Percentiles rank a stretch among this genome's conserved stretches.
phyloP scores from a whole-genome alignment of 164 flowering plant species.

The Pachysandra terminalis region DNA sequence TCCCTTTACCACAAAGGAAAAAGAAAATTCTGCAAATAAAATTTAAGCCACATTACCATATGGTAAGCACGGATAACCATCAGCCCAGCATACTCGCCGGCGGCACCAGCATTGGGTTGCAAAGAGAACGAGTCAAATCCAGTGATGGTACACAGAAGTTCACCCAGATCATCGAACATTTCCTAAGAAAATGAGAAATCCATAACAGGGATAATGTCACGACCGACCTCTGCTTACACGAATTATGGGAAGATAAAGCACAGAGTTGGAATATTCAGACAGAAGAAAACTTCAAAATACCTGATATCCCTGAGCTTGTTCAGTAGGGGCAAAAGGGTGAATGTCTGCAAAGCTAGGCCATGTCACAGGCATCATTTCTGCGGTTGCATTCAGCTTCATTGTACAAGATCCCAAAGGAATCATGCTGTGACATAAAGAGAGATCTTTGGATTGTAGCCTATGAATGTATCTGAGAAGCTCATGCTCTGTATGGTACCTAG shows the following conservation, averaged over 20 bases:
- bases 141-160: slow-evolving; percentile 81
- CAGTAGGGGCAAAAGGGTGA: slow-evolving; percentile 92
- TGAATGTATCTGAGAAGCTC: slow-evolving; percentile 86
- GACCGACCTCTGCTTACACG: background rate
- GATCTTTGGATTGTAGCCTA: slow-evolving; percentile 80
- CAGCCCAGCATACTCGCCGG: slow-evolving; percentile 98
- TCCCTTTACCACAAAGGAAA: no score
- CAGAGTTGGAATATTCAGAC: background rate
- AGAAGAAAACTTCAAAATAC: slow-evolving; percentile 30
- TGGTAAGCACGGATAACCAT: slow-evolving; percentile 99
- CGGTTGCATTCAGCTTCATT: slow-evolving; percentile 95
- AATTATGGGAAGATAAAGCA: background rate
- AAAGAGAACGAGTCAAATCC: slow-evolving; percentile 97
- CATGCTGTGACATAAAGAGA: slow-evolving; percentile 98
- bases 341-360: slow-evolving; percentile 81
- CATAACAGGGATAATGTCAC: background rate
- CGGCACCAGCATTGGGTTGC: slow-evolving; percentile 99
- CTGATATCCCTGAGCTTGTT: slow-evolving; percentile 92
- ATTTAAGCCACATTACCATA: slow-evolving; percentile 43
- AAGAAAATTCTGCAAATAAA: no score
- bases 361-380: slow-evolving; percentile 98
- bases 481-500: slow-evolving; percentile 94
- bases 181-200: slow-evolving; percentile 39
- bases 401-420: slow-evolving; percentile 99
- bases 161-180: slow-evolving; percentile 88